Evolutionary conservation across 441 rosid genomes (phyloP).

Genomic region (Flueggea neowawraea): DNA sequence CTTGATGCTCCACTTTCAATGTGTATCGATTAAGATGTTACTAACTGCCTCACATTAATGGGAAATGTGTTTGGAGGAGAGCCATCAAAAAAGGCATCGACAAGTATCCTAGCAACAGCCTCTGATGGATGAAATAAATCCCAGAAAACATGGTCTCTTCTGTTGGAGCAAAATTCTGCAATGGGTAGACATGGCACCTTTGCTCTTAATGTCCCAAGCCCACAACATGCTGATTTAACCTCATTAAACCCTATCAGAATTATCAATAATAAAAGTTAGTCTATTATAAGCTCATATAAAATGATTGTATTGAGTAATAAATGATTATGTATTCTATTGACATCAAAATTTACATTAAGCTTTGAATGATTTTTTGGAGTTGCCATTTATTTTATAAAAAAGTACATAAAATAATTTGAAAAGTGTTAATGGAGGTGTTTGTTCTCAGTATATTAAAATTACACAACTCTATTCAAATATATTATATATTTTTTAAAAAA

Average conservation of each 20-base stretch:
- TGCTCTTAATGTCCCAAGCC: constrained; percentile 35
- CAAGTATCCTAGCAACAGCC: constrained; percentile 18
- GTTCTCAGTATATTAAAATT: too few relatives aligned
- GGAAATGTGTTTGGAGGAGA: constrained; percentile 25
- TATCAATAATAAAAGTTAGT: background rate
- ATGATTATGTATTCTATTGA: too few relatives aligned
- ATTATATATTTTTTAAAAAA: too few relatives aligned
- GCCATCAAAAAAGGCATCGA: constrained; percentile 30
- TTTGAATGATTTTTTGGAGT: too few relatives aligned
- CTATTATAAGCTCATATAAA: too few relatives aligned
- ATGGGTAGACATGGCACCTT: constrained; percentile 28
- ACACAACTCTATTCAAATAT: too few relatives aligned
- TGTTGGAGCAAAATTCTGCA: constrained; percentile 26
- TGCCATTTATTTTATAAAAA: too few relatives aligned
- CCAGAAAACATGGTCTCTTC: constrained; percentile 36
- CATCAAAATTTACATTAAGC: too few relatives aligned
- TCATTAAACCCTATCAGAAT: constrained; percentile 30
- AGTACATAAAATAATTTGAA: too few relatives aligned
- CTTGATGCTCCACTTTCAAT: background rate
- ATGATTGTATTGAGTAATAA: too few relatives aligned
- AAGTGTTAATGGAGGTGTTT: too few relatives aligned
- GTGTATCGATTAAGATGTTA: constrained; percentile 1
- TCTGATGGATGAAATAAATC: constrained; percentile 41
- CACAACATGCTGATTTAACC: constrained; percentile 42
- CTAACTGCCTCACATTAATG: constrained; percentile 23